A percentile compares a stretch with the other conserved stretches of the same genome.
phyloP scores from a whole-genome alignment of 768 basidiomycete species.

The Kwoniella dendrophila region DNA sequence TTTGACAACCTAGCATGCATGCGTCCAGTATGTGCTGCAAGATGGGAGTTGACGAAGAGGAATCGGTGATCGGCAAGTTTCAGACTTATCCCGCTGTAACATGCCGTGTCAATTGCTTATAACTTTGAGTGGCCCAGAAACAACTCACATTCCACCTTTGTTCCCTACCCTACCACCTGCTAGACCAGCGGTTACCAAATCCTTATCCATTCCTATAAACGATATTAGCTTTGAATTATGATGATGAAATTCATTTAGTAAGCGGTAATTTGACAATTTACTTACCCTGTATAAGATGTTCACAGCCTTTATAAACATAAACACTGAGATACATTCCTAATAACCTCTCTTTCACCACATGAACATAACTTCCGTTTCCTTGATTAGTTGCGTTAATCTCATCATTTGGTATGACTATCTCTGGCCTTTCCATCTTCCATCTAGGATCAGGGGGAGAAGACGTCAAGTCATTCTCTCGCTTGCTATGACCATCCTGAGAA shows the following conservation, averaged over 20 bases:
- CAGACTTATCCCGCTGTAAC: constrained; percentile 69
- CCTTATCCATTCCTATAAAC: constrained; percentile 68
- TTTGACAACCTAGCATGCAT: constrained; percentile 74
- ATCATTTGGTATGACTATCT: constrained; percentile 28
- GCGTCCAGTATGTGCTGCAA: constrained; percentile 67
- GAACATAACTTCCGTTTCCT: constrained; percentile 72
- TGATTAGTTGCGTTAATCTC: constrained; percentile 17
- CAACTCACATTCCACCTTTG: constrained; percentile 72
- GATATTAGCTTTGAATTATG: neutral
- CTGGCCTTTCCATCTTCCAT: constrained; percentile 19
- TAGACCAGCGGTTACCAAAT: constrained; percentile 82
- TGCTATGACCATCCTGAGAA: too few relatives aligned
- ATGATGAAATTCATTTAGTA: neutral
- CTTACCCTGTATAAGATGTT: constrained; percentile 54
- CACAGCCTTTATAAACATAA: constrained; percentile 56
- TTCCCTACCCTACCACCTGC: constrained; percentile 91
- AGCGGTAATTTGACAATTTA: neutral
- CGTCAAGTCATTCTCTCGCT: neutral
- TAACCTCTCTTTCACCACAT: constrained; percentile 84
- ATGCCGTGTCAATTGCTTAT: neutral
- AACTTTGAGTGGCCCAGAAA: too few relatives aligned
- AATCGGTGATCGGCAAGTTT: constrained; percentile 79
- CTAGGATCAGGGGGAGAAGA: neutral
- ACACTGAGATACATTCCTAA: constrained; percentile 60
- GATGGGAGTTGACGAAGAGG: constrained; percentile 86